A percentile compares a stretch with the other conserved stretches of the same genome.
Conservation (phyloP, 2,329 filamentous ascomycete species). For the Colletotrichum sp. region DNA sequence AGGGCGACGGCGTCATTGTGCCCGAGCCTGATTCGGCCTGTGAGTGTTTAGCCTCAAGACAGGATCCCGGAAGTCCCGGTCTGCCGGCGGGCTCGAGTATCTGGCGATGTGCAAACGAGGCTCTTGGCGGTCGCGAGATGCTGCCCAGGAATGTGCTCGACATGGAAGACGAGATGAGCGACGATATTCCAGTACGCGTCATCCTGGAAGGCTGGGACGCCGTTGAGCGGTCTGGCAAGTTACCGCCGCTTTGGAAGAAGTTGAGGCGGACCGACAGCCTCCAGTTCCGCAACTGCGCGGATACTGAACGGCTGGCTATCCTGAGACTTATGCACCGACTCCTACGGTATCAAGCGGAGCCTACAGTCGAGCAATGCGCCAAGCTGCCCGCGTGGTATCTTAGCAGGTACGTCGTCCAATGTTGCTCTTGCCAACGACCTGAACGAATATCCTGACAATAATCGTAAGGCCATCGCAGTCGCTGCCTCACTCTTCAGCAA, state of each 20-base stretch:
- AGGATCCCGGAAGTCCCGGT: background rate
- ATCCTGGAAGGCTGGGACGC: conserved; percentile 31
- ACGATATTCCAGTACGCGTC: conserved; percentile 29
- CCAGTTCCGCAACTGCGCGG: conserved; percentile 23
- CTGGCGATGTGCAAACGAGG: conserved; percentile 28
- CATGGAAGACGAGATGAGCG: conserved; percentile 23
- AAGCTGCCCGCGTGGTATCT: conserved; percentile 28
- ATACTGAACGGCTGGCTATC: conserved; percentile 26
- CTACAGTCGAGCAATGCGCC: conserved; percentile 20
- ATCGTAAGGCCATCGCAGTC: conserved; percentile 27
- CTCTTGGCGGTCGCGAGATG: conserved; percentile 14
- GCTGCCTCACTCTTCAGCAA: conserved; percentile 29
- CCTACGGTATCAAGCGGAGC: conserved; percentile 29
- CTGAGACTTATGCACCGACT: conserved; percentile 28
- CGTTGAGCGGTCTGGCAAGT: conserved; percentile 25
- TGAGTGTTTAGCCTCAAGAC: background rate
- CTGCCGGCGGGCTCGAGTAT: conserved; percentile 3
- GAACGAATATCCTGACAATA: background rate
- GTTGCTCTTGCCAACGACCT: background rate
- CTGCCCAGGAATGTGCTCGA: background rate
- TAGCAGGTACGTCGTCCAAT: conserved; percentile 23
- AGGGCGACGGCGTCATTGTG: background rate
- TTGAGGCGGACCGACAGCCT: conserved; percentile 25
- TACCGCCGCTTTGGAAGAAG: conserved; percentile 29
- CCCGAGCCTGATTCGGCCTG: background rate